These are phyloP conservation scores for Lippia alba DNA, from an alignment of 305 asterid genomes.

Conservation along the genomic window DNA sequence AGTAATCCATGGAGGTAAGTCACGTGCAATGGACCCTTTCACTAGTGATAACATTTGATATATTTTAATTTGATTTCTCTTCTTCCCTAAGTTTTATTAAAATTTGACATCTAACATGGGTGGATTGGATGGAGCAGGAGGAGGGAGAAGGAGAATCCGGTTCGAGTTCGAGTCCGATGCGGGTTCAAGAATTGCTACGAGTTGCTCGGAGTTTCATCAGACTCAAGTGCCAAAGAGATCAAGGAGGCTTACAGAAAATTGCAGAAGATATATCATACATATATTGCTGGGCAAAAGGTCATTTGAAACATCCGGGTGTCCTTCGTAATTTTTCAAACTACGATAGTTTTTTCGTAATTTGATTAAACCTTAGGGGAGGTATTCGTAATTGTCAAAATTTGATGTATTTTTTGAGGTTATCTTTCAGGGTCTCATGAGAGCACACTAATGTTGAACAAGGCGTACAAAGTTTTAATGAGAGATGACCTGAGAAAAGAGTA, in stretches of 20 bases:
- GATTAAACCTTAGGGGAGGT: too few species aligned
- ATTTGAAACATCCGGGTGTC: too few species aligned
- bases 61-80: background rate
- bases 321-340: too few species aligned
- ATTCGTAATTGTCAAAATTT: slow-evolving; percentile 4
- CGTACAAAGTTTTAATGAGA: slow-evolving; percentile 51
- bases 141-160: slow-evolving; percentile 34
- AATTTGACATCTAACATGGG: background rate
- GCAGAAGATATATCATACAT: slow-evolving; percentile 69
- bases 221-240: slow-evolving; percentile 54
- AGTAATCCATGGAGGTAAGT: slow-evolving; percentile 36
- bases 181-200: slow-evolving; percentile 51
- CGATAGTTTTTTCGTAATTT: too few species aligned
- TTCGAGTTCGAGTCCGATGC: slow-evolving; percentile 35
- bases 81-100: background rate
- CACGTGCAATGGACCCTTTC: background rate
- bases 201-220: slow-evolving; percentile 53
- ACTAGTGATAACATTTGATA: background rate
- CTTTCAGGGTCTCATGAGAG: slow-evolving; percentile 67
- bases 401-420: too few species aligned
- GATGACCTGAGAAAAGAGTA: slow-evolving; percentile 53
- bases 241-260: slow-evolving; percentile 60
- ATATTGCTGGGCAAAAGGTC: slow-evolving; percentile 68
- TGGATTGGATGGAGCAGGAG: slow-evolving; percentile 10
- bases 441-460: slow-evolving; percentile 60